A percentile compares a stretch with the other conserved stretches of the same genome.
Conservation (phyloP, 768 basidiomycete species). For the Lactarius sp. region DNA sequence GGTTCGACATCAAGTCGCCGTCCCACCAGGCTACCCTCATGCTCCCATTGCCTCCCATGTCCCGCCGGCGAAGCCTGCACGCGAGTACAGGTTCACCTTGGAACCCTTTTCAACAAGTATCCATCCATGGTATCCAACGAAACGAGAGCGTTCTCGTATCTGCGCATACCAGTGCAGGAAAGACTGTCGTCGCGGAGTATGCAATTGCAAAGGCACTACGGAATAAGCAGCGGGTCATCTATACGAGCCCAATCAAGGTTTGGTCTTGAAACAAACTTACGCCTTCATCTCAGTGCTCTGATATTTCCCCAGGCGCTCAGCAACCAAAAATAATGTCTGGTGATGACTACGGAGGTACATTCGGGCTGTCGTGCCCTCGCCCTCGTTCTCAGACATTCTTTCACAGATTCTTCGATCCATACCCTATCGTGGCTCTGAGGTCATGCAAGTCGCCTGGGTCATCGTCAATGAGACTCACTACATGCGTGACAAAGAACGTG, state of each 20-base stretch:
- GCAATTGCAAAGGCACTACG: conserved; percentile 95
- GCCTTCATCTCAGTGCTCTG: conserved; percentile 20
- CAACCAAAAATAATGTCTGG: conserved; percentile 98
- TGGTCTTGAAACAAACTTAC: conserved; percentile 31
- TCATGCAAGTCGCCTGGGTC: conserved; percentile 99
- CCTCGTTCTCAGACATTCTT: not conserved
- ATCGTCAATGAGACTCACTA: conserved; percentile 99
- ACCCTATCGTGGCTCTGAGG: conserved; percentile 97
- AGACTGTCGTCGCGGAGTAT: conserved; percentile 99
- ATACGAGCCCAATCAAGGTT: conserved; percentile 99
- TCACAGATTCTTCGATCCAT: conserved; percentile 92
- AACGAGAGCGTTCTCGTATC: conserved; percentile 98
- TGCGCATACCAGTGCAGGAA: conserved; percentile 97
- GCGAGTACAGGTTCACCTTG: conserved; percentile 92
- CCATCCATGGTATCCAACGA: conserved; percentile 90
- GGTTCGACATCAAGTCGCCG: conserved; percentile 95
- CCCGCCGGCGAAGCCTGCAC: conserved; percentile 85
- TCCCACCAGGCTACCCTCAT: conserved; percentile 90
- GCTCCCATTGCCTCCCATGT: conserved; percentile 85
- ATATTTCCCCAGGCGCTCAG: conserved; percentile 71
- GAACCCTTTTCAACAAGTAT: conserved; percentile 98
- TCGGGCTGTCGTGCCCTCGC: not conserved
- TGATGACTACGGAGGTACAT: conserved; percentile 97
- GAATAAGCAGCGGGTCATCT: conserved; percentile 94
- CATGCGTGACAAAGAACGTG: conserved; percentile 99